phyloP scores from a whole-genome alignment of 106 monocot species.

The Dendrobium catenatum region DNA sequence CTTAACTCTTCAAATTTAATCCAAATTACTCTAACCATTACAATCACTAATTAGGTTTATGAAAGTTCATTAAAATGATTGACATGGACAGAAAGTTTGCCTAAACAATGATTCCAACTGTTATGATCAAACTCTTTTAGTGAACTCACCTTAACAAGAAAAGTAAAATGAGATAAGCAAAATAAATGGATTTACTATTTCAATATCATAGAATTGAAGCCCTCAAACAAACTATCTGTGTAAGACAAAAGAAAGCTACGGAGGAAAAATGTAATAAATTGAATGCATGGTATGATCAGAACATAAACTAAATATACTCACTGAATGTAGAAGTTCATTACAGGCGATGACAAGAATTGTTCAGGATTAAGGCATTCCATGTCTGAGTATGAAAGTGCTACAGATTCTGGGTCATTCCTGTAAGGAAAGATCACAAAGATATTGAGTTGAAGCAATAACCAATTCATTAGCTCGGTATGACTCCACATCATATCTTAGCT shows the following conservation, averaged over 20 bases:
- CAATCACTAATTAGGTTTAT: too few species aligned
- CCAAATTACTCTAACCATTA: too few species aligned
- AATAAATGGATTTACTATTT: background rate
- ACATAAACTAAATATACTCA: slow-evolving; percentile 23
- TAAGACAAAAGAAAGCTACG: background rate
- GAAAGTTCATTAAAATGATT: too few species aligned
- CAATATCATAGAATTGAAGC: background rate
- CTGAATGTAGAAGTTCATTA: slow-evolving; percentile 96
- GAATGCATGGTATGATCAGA: background rate
- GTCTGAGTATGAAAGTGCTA: slow-evolving; percentile 58
- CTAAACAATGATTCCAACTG: too few species aligned
- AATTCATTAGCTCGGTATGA: background rate
- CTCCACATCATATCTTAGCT: background rate
- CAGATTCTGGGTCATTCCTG: slow-evolving; percentile 71
- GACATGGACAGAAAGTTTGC: too few species aligned
- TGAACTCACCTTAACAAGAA: background rate
- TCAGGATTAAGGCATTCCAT: slow-evolving; percentile 79
- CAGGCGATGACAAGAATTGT: slow-evolving; percentile 63
- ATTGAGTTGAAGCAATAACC: background rate
- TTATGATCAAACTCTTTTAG: background rate
- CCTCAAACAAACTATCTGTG: background rate
- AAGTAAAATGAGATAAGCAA: background rate
- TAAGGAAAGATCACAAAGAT: background rate
- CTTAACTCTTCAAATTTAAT: too few species aligned
- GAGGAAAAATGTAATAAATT: background rate